A percentile compares a stretch with the other conserved stretches of the same genome.
Conservation (phyloP, 2,329 filamentous ascomycete genomes). For the Colletotrichum cordylinicola region DNA sequence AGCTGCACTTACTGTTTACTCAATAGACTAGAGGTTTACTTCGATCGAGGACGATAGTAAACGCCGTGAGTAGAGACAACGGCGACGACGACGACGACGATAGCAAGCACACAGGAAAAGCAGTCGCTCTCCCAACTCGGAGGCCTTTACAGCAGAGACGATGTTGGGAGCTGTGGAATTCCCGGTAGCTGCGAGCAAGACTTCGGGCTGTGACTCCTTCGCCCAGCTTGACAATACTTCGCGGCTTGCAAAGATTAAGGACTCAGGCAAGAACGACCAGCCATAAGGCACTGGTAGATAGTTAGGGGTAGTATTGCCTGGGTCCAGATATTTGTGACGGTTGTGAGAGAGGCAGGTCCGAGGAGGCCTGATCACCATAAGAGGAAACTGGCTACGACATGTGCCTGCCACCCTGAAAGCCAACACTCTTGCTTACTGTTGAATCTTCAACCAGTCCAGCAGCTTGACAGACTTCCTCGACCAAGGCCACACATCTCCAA, state of each 20-base stretch:
- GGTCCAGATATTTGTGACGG: background rate
- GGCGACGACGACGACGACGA: background rate
- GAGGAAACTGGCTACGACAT: background rate
- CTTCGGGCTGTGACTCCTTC: background rate
- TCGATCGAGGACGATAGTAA: background rate
- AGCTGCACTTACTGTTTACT: no score
- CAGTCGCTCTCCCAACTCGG: background rate
- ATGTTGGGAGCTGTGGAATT: background rate
- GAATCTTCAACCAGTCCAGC: background rate
- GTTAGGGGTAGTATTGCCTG: background rate
- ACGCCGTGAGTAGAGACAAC: background rate
- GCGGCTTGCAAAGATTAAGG: background rate
- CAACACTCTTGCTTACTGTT: background rate
- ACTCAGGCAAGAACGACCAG: background rate
- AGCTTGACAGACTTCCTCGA: background rate
- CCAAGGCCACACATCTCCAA: background rate
- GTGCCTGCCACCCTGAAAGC: background rate
- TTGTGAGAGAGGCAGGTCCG: background rate
- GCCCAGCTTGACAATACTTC: background rate
- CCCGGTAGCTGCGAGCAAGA: background rate
- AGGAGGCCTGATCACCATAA: background rate
- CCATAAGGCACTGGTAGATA: background rate
- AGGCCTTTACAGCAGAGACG: background rate
- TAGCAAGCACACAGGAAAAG: background rate
- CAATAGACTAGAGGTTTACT: no score